A percentile compares a stretch with the other conserved stretches of the same genome.
These are phyloP conservation scores for Chaetomium cochliodes DNA, from an alignment of 495 filamentous ascomycete genomes.

Conservation along the genomic window DNA sequence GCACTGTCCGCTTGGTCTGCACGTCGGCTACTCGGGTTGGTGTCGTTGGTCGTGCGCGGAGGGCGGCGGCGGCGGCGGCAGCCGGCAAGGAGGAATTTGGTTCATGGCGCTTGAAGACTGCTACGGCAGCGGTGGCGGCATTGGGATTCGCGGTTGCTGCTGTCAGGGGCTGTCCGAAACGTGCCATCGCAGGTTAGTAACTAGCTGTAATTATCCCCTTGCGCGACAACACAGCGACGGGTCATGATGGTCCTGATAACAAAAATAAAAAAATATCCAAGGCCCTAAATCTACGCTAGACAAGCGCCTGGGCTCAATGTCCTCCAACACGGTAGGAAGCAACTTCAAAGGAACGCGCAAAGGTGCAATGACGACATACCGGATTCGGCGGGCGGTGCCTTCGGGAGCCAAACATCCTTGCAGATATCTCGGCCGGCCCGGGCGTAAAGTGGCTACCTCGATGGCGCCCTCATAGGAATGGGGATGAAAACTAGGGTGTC, in stretches of 20 bases:
- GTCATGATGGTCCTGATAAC: constrained; percentile 1
- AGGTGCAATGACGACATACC: constrained; percentile 45
- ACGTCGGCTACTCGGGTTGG: constrained; percentile 77
- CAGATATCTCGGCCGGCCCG: constrained; percentile 20
- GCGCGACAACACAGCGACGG: constrained; percentile 1
- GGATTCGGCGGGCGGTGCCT: constrained; percentile 45
- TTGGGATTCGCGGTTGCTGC: constrained; percentile 63
- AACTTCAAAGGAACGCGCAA: constrained; percentile 6
- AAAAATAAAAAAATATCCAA: background rate
- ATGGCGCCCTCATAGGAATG: constrained; percentile 22
- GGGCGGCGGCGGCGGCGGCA: constrained; percentile 79
- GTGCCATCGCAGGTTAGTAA: constrained; percentile 23
- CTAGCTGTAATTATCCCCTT: constrained; percentile 1
- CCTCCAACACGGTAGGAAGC: background rate
- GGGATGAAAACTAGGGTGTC: background rate
- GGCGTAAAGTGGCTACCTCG: constrained; percentile 24
- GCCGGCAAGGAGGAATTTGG: constrained; percentile 66
- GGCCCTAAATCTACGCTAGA: background rate
- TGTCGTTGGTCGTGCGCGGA: constrained; percentile 70
- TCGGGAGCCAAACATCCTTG: constrained; percentile 49
- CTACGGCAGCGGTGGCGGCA: constrained; percentile 71
- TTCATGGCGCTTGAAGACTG: constrained; percentile 72
- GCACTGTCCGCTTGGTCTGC: constrained; percentile 79
- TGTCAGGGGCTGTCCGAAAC: constrained; percentile 54
- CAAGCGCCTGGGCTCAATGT: background rate